Conservation (phyloP, 345 rosid species). For the Psidium guajava region DNA sequence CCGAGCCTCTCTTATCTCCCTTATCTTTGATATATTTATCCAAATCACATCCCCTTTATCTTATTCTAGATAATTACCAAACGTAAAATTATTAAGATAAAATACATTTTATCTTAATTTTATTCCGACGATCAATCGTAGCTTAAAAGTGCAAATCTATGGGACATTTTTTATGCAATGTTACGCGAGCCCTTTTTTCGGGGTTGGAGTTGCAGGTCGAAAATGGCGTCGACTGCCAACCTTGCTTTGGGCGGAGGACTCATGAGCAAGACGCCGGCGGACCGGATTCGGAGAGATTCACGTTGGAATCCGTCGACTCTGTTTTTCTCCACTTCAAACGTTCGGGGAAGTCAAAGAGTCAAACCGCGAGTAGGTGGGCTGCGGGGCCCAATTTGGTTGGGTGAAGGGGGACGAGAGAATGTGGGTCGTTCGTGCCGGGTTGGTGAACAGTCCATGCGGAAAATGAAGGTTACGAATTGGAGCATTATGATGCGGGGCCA, state of each 20-base stretch:
- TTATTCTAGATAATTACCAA: too few relatives aligned
- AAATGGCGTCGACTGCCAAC: not conserved
- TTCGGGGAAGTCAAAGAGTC: not conserved
- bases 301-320: not conserved
- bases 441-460: not conserved
- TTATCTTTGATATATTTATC: too few relatives aligned
- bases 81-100: too few relatives aligned
- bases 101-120: too few relatives aligned
- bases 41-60: too few relatives aligned
- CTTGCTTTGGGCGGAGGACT: not conserved
- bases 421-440: not conserved
- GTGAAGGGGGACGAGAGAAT: not conserved
- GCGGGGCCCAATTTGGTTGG: not conserved
- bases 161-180: not conserved
- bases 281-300: not conserved
- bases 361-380: not conserved
- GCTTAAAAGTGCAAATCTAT: too few relatives aligned
- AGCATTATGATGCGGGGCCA: not conserved
- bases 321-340: not conserved
- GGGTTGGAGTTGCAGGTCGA: not conserved
- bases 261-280: not conserved
- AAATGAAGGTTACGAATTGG: not conserved
- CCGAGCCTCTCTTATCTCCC: too few relatives aligned
- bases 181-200: not conserved
- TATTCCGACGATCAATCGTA: too few relatives aligned